Evolutionary conservation across 2,329 filamentous ascomycete genomes (phyloP), one percentile per base, ranked within the genome.

Genomic region (Dothideomycetes sp.): DNA sequence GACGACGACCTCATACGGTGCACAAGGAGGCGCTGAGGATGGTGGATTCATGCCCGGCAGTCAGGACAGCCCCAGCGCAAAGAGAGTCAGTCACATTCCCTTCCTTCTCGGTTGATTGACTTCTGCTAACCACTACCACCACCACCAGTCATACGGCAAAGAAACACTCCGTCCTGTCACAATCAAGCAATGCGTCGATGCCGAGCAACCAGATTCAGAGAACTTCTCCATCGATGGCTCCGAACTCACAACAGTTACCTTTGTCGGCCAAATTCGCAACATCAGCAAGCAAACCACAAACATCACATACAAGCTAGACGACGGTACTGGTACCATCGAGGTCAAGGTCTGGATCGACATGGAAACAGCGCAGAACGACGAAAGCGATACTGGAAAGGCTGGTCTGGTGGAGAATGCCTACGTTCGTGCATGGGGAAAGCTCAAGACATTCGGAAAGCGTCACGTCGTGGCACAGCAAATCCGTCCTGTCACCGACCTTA

Each of bases 131-230:
- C n/a, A n/a, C n/a, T n/a, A n/a, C n/a, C n/a, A n/a, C n/a, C 11
- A 15, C 28, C 3, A 23, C 28, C 45, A 78, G 71, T 66, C 69
- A 45, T 82, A 82, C 59, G 73, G 74, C 51, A 84, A 93, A 63
- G 86, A 95, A 54, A 88, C 86, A 15, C 74, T 98, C 38, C 83
- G 91, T 31, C 88, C 91, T 1, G 84, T 95, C 33, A 98, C 91
- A 9, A 85, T 96, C 65, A 95, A 95, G 64, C 91, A 98, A 65
- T 75, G 95, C 44, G 69, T 88, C 56, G 85, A 93, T 48, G 84
- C 86, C 49, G 73, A 82, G 48, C 81, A 86, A 63, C 75, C 80
- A 27, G 76, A 80, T 45, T 78, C 79, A 42, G 80, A 86, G 24
- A 51, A 56, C 49, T 91, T 93, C 72, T 78, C 79, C 49, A 83